Conservation (phyloP, 2,329 filamentous ascomycete genomes). For the Coniochaeta hoffmannii region DNA sequence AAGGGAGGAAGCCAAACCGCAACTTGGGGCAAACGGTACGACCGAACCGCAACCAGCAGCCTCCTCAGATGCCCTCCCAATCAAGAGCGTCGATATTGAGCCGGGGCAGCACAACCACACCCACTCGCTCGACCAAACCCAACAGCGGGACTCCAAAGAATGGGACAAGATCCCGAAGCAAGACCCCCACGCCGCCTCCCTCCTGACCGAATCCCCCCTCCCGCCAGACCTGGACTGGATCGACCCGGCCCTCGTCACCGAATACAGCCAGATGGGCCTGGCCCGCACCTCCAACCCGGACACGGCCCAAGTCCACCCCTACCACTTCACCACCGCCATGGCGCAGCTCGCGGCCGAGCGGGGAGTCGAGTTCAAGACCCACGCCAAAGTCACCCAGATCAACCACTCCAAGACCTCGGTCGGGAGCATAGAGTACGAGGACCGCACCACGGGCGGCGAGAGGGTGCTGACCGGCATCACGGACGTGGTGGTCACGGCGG, state of each 20-base stretch:
- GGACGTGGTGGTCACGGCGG: constrained; percentile 39
- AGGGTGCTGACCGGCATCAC: constrained; percentile 36
- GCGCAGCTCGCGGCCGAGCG: constrained; percentile 64
- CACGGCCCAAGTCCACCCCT: constrained; percentile 91
- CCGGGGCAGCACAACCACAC: not conserved
- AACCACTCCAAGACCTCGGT: constrained; percentile 42
- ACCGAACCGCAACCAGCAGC: constrained; percentile 3
- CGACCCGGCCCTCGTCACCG: constrained; percentile 53
- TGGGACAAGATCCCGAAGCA: constrained; percentile 60
- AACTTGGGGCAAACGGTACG: not conserved
- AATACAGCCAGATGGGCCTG: constrained; percentile 75
- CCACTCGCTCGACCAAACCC: not conserved
- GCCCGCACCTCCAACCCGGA: constrained; percentile 44
- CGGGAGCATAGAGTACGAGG: constrained; percentile 52
- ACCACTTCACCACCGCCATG: constrained; percentile 81
- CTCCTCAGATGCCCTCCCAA: constrained; percentile 13
- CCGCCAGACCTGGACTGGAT: constrained; percentile 84
- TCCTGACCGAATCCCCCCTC: constrained; percentile 51
- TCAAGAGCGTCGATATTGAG: constrained; percentile 8
- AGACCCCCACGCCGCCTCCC: constrained; percentile 35
- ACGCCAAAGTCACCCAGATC: constrained; percentile 61
- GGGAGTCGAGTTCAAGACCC: constrained; percentile 60
- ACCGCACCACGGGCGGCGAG: constrained; percentile 32
- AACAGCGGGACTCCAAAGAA: constrained; percentile 27
- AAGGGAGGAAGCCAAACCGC: not conserved